These are phyloP conservation scores for Calcarisporium arbuscula DNA, from an alignment of 2,329 filamentous ascomycete genomes.

Conservation along the genomic window DNA sequence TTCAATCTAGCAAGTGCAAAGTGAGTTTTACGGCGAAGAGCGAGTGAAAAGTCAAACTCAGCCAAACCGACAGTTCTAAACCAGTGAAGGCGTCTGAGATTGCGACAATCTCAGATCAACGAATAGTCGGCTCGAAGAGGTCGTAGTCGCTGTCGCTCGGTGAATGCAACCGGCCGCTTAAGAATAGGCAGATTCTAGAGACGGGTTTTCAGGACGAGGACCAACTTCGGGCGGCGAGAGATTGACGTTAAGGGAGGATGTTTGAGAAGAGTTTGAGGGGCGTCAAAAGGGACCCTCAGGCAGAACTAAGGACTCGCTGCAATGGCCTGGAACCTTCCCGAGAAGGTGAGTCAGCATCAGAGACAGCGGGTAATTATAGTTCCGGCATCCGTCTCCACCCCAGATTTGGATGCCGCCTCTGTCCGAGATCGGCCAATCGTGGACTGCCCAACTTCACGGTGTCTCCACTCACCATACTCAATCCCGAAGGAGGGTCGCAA, in stretches of 20 bases:
- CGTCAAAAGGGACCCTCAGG: constrained; percentile 10
- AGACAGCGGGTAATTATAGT: too few relatives aligned
- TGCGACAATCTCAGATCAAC: constrained; percentile 26
- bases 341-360: too few relatives aligned
- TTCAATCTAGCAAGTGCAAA: too few relatives aligned
- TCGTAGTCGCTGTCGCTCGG: constrained; percentile 18
- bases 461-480: too few relatives aligned
- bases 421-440: too few relatives aligned
- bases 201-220: too few relatives aligned
- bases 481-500: too few relatives aligned
- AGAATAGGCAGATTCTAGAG: constrained; percentile 17
- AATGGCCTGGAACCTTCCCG: too few relatives aligned
- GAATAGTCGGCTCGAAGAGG: constrained; percentile 31
- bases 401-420: too few relatives aligned
- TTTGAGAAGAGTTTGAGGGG: constrained; percentile 17
- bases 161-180: constrained; percentile 10
- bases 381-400: too few relatives aligned
- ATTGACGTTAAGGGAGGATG: constrained; percentile 17
- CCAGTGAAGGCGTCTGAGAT: constrained; percentile 59
- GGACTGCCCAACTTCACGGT: too few relatives aligned
- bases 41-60: constrained; percentile 2
- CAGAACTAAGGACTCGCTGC: too few relatives aligned
- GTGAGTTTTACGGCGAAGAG: not conserved
- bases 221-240: constrained; percentile 29
- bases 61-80: constrained; percentile 35